Evolutionary conservation across 1,139 yeast species (phyloP), one percentile per base, ranked within the genome.

Genomic region (Candida labiduridarum): DNA sequence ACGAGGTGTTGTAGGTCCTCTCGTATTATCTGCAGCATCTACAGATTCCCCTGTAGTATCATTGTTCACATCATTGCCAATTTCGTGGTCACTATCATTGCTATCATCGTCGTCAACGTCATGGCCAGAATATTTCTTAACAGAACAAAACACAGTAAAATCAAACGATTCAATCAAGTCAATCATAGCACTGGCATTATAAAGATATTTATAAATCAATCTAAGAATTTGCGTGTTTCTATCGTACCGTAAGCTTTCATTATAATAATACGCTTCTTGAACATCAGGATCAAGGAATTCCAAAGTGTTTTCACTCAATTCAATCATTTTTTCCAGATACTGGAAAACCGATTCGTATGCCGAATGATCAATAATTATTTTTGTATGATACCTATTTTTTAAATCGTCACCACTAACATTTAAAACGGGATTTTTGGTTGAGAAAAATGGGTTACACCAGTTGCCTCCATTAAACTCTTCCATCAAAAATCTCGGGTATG

Each of bases 391-490:
- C 47, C 69, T 64, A 51, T 72, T 74, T 50, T 76, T 76, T 49
- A 76, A 64, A 39, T 75, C 79, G 54, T 76, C 77, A 1, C 80
- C 80, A 58, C 80, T 72, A 7, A 72, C 72, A 56, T 76, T 76
- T 45, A 77, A 65, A 19, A 71, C 67, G 1, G 71, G 62, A 47
- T 74, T 75, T 19, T 58, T 62, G 10, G 77, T 70, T 6, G 75
- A 68, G 56, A 82, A 82, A 57, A 85, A 84, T 30, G 88, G 88
- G 58, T 85, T 86, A 47, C 83, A 78, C 85, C 89, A 86, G 57
- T 84, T 84, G 8, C 90, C 91, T 9, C 90, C 92, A 58, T 83
- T 84, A 62, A 83, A 86, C 51, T 80, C 84, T 44, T 83, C 82
- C 34, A 76, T 71, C 8, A 86, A 65, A 59, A 85, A 84, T 51